Evolutionary conservation across 768 basidiomycete species (phyloP).

Genomic region (Rhizopogon vesiculosus): DNA sequence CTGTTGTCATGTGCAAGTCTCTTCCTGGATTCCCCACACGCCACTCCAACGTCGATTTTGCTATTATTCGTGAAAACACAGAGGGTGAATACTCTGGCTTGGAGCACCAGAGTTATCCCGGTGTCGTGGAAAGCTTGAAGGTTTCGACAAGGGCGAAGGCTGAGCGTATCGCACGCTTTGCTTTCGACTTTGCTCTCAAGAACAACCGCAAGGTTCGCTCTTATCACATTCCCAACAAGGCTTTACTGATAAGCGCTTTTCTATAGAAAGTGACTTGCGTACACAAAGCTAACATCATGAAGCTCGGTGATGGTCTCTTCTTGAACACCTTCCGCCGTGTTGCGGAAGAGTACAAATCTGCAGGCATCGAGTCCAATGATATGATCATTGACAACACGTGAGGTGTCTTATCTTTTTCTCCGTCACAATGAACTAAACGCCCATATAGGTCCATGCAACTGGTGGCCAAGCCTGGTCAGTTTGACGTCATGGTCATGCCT

Average conservation of each 20-base stretch:
- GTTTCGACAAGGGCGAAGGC: conserved; percentile 94
- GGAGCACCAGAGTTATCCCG: conserved; percentile 97
- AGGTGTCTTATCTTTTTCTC: conserved; percentile 14
- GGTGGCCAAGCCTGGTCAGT: conserved; percentile 91
- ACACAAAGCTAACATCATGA: conserved; percentile 99
- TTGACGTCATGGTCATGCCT: conserved; percentile 99
- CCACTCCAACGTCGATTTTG: conserved; percentile 96
- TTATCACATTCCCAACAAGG: not conserved
- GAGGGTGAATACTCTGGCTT: conserved; percentile 99
- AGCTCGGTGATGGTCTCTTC: conserved; percentile 98
- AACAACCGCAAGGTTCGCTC: conserved; percentile 87
- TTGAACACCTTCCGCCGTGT: conserved; percentile 95
- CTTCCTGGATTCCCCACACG: conserved; percentile 94
- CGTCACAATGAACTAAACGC: not conserved
- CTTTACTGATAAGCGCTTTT: conserved; percentile 1
- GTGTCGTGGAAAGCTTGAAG: conserved; percentile 97
- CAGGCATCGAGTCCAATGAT: conserved; percentile 90
- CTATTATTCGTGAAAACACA: conserved; percentile 99
- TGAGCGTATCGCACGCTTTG: conserved; percentile 94
- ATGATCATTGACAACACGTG: conserved; percentile 99
- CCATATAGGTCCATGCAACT: conserved; percentile 91
- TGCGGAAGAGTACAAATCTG: conserved; percentile 92
- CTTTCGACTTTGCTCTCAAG: conserved; percentile 98
- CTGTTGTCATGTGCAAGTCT: conserved; percentile 97
- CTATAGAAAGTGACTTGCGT: conserved; percentile 96